Base-by-base conservation (phyloP, 2,329 filamentous ascomycete species). In the Penicillium vulpinum region DNA sequence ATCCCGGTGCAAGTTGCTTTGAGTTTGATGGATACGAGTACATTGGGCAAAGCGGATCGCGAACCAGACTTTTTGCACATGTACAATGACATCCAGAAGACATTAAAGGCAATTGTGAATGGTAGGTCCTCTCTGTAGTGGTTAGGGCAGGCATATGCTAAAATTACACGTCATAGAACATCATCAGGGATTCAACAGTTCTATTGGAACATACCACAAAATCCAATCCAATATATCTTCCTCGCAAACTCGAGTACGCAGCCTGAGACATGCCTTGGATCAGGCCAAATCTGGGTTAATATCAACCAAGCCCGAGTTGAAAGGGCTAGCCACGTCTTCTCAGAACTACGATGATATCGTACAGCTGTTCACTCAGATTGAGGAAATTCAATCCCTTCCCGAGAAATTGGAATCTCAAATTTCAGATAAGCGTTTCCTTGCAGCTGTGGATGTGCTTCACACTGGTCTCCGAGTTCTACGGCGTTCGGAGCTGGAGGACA, bases 141-240 rank as follows among this genome's bases (percentile, higher is more conserved):
- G 7, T 15, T 15, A 22, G 15, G 22, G 13, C 21, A 36, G 16
- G 4, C 28, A 6, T 15, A 46, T 51, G 35, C 57, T 68, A 51
- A 67, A 47, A 54, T 47, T 22, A 22, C 36, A 57, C 51, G 28
- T 26, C 22, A 18, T 57, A 82, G 93, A 99, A 77, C 93, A 99
- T 71, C 93, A 99, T 71, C 94, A 99, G 75, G 95, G 94, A 45
- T 99, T 99, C 83, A 99, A 97, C 77, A 96, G 91, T 75, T 97
- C 93, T 49, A 97, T 99, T 62, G 94, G 93, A 74, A 97, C 93
- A 21, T 99, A 97, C 71, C 95, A 99, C 80, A 97, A 96, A 76
- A 99, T 99, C 60, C 94, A 99, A 74, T 86, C 88, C 51, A 96
- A 91, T 75, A 94, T 99, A 63, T 90, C 93, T 67, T 82, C 85